Evolutionary conservation across 2,329 filamentous ascomycete genomes (phyloP), one percentile per base, ranked within the genome.

Genomic region (Xylaria sp.): DNA sequence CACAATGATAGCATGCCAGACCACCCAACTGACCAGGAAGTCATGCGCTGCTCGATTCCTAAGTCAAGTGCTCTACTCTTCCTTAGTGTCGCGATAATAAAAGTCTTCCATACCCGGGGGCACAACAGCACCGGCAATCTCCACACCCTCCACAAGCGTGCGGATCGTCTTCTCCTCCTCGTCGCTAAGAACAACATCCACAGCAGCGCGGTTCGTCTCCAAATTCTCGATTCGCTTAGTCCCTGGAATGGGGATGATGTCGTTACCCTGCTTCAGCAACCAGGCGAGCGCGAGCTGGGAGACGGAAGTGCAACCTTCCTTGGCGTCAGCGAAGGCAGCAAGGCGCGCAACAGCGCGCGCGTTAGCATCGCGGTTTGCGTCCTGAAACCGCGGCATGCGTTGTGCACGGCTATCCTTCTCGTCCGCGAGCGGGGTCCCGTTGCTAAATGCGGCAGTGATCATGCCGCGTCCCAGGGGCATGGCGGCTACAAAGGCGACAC

Each of bases 201-300:
- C 9, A 38, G 51, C 33, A 3, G 28, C 51, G 28, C 51, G 33
- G 5, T 54, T 54, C 31, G 15, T 38, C 51, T 54, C 51, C 31
- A 54, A 54, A 15, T 54, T 36, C n/a, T 36, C 13, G 15, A 54
- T 54, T 10, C 17, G 17, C 72, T 78, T 81, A 0, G 79, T 81
- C 0, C 79, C 80, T 6, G 77, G 81, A 44, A 83, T 82, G 9
- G 78, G 76, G 13, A 81, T 69, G 17, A 80, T 78, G 58, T 81
- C 78, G 9, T 80, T 75, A 6, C 84, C 85, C 67, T 86, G 83
- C 17, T 80, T 78, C 54, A 83, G 76, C 31, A 88, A 77, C 88
- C 88, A 90, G 2, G 84, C 85, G 31, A 90, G 73, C 0, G 85
- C 85, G 42, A 89, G 78, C 78, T 89, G 87, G 0, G 81, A 79